Evolutionary conservation across 768 basidiomycete genomes (phyloP).

Genomic region (Sarcodon aspratus): DNA sequence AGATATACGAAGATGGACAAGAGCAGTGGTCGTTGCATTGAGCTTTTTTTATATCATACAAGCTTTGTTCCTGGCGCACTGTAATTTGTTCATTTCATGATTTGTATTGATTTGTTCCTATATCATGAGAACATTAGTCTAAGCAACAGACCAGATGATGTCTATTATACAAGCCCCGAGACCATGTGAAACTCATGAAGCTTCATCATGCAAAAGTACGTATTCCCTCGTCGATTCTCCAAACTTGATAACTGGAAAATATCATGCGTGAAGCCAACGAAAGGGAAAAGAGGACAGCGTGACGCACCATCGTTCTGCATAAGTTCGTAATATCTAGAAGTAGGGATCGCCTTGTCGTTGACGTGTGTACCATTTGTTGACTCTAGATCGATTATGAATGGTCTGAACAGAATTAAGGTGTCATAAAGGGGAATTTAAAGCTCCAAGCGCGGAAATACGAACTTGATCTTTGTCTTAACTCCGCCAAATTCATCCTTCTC

Average conservation of each 20-base stretch:
- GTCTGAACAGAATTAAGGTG: slow-evolving; percentile 34
- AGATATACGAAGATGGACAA: too few relatives aligned
- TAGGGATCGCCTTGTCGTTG: slow-evolving; percentile 77
- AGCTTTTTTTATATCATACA: too few relatives aligned
- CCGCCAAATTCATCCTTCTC: slow-evolving; percentile 84
- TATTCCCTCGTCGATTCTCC: slow-evolving; percentile 76
- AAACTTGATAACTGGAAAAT: slow-evolving; percentile 66
- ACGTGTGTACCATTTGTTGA: slow-evolving; percentile 96
- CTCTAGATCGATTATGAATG: slow-evolving; percentile 95
- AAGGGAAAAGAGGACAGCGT: not conserved
- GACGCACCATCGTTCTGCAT: slow-evolving; percentile 65
- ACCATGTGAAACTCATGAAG: slow-evolving; percentile 12
- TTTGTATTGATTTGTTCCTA: too few relatives aligned
- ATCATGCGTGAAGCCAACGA: slow-evolving; percentile 2
- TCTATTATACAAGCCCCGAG: too few relatives aligned
- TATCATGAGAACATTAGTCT: too few relatives aligned
- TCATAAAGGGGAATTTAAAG: not conserved
- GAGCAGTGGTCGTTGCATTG: too few relatives aligned
- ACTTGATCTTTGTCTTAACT: slow-evolving; percentile 78
- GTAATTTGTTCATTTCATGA: too few relatives aligned
- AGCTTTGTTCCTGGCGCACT: too few relatives aligned
- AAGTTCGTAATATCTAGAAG: slow-evolving; percentile 80
- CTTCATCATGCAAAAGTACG: slow-evolving; percentile 77
- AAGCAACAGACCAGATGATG: too few relatives aligned
- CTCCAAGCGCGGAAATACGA: slow-evolving; percentile 17